A percentile compares a stretch with the other conserved stretches of the same genome.
phyloP scores from a whole-genome alignment of 257 asterid species.

The Orobanche coerulescens region DNA sequence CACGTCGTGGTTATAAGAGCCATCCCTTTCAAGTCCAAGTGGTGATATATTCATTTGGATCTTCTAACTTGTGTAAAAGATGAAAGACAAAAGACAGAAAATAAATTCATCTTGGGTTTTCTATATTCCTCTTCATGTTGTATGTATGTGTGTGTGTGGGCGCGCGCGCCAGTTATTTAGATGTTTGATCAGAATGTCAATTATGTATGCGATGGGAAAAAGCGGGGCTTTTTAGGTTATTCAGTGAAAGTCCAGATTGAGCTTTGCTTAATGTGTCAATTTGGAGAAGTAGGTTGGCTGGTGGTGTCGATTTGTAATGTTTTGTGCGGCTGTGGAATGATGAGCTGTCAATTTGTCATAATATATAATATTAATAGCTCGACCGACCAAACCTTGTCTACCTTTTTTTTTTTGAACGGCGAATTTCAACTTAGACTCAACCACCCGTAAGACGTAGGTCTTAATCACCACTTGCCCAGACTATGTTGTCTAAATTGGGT shows the following conservation, averaged over 20 bases:
- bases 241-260: conserved; percentile 2
- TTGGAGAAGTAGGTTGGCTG: conserved; percentile 19
- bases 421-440: too few relatives aligned
- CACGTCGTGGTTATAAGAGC: conserved; percentile 55
- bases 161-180: too few relatives aligned
- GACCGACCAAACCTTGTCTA: conserved; percentile 18
- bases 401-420: too few relatives aligned
- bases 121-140: conserved; percentile 7
- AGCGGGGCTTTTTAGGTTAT: conserved; percentile 15
- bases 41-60: neutral
- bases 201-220: conserved; percentile 11
- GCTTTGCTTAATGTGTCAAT: conserved; percentile 14
- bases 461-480: too few relatives aligned
- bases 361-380: conserved; percentile 17
- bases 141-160: conserved; percentile 20
- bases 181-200: conserved; percentile 10
- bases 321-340: conserved; percentile 24
- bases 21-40: conserved; percentile 48
- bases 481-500: too few relatives aligned
- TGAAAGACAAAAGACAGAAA: conserved; percentile 1
- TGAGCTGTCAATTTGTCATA: too few relatives aligned
- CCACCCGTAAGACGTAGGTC: too few relatives aligned
- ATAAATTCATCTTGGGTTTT: conserved; percentile 1
- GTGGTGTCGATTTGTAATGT: conserved; percentile 18
- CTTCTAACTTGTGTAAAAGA: conserved; percentile 16